phyloP scores from a whole-genome alignment of 1,139 yeast species.

The Cylindricascospora bacillispora region DNA sequence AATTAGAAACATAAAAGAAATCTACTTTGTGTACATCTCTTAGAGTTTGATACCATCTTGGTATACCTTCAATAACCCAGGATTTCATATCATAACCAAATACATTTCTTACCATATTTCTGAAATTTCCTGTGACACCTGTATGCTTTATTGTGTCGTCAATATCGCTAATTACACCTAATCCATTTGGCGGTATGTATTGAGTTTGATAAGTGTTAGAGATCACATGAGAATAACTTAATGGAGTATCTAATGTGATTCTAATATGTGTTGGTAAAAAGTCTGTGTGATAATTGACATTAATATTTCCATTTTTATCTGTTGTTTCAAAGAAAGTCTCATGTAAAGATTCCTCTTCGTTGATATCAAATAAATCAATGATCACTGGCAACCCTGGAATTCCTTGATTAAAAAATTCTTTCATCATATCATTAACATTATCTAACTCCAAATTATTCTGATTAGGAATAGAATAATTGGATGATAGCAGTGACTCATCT shows the following conservation, averaged over 20 bases:
- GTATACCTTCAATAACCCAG: conserved; percentile 64
- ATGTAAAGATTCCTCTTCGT: conserved; percentile 29
- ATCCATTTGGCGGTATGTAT: conserved; percentile 28
- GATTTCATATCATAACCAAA: conserved; percentile 50
- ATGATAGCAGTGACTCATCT: too few species aligned
- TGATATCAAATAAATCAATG: conserved; percentile 35
- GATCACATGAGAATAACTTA: conserved; percentile 1
- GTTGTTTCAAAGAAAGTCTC: conserved; percentile 31
- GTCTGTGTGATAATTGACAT: conserved; percentile 34
- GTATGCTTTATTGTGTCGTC: conserved; percentile 90
- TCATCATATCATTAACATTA: conserved; percentile 40
- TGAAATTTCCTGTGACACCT: conserved; percentile 79
- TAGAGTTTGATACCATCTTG: conserved; percentile 50
- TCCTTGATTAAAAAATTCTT: conserved; percentile 47
- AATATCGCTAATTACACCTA: conserved; percentile 77
- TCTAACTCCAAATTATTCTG: conserved; percentile 18
- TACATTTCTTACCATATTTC: conserved; percentile 68
- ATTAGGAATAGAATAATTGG: too few species aligned
- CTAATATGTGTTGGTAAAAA: conserved; percentile 42
- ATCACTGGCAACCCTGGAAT: conserved; percentile 42
- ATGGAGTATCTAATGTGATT: conserved; percentile 18
- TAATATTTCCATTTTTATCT: conserved; percentile 51
- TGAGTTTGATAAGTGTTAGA: conserved; percentile 5
- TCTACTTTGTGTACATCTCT: conserved; percentile 34
- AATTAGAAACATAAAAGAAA: conserved; percentile 86